Evolutionary conservation across 176 grass and related monocot species (phyloP).

Genomic region (Poa annua): DNA sequence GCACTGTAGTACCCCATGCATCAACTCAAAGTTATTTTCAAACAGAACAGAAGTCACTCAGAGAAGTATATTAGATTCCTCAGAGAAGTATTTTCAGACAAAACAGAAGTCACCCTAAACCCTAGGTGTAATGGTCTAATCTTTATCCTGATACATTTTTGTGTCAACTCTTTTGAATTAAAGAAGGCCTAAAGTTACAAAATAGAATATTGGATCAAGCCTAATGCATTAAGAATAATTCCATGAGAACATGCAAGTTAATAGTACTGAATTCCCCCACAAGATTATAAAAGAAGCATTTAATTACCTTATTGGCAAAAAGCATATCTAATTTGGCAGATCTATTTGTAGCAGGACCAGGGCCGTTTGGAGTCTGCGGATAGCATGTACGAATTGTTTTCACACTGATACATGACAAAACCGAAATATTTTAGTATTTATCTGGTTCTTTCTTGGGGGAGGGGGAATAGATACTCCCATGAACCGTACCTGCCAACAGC

Average conservation of each 20-base stretch:
- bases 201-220: not conserved
- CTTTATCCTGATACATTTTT: not conserved
- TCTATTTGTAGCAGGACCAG: conserved; percentile 73
- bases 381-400: conserved; percentile 96
- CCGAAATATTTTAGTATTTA: conserved; percentile 12
- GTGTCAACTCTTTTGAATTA: not conserved
- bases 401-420: conserved; percentile 58
- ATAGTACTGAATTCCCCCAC: not conserved
- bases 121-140: not conserved
- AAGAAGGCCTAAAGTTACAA: not conserved
- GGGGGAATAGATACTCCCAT: not conserved
- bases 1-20: not conserved
- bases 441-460: not conserved
- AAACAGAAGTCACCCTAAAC: too few relatives aligned
- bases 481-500: conserved; percentile 69
- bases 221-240: not conserved
- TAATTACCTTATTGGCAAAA: conserved; percentile 90
- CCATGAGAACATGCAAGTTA: conserved; percentile 5
- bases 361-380: conserved; percentile 90
- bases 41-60: not conserved
- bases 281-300: not conserved
- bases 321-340: conserved; percentile 96
- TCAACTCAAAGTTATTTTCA: not conserved
- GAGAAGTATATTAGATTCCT: not conserved
- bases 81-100: not conserved